Base-by-base conservation (phyloP, 306 rosid genomes). In the Astragalus glycyphyllos region DNA sequence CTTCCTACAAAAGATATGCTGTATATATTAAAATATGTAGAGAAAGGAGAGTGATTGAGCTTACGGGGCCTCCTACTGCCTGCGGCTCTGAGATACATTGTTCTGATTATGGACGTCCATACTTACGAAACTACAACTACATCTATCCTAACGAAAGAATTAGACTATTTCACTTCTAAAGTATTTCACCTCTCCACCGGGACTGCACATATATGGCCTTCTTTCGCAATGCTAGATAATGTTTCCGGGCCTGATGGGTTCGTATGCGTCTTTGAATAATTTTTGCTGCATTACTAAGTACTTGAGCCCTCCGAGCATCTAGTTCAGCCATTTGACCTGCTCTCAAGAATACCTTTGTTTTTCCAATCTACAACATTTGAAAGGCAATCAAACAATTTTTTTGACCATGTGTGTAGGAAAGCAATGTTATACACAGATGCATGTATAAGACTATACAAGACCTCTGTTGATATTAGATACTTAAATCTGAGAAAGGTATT, bases 301-400 rank as follows among this genome's bases (percentile, higher is more conserved):
- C 90, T 86, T 86, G 90, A 44, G 97, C 79, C 83, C 97, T 87
- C 51, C 75, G 71, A 72, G 96, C 96, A 77, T 91, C 99, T 70
- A 95, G 77, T 84, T 95, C 97, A 56, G 99, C 99, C 96, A 95
- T 95, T 86, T 95, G 99, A 80, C 99, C 99, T 54, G 97, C 99
- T 72, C 99, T 91, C 57, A 95, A 77, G 84, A 95, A 95, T 62
- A 95, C 82, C 83, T 95, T 95, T 76, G 97, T 95, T 84, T 84
- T 89, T 76, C 99, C 99, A 82, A 95, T 84, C 99, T 95, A 87
- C 81, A 81, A 73, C 38, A 79, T 72, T 77, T 72, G 75, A 65
- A 45, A 45, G 56, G 50, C 71, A 80, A 59, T 37, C 47, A 73
- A 74, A 76, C 54, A 68, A 70, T 71, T 69, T 35, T 50, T 79